Base-by-base conservation (phyloP, 805 yeast species). In the Myxozyma sirexii region DNA sequence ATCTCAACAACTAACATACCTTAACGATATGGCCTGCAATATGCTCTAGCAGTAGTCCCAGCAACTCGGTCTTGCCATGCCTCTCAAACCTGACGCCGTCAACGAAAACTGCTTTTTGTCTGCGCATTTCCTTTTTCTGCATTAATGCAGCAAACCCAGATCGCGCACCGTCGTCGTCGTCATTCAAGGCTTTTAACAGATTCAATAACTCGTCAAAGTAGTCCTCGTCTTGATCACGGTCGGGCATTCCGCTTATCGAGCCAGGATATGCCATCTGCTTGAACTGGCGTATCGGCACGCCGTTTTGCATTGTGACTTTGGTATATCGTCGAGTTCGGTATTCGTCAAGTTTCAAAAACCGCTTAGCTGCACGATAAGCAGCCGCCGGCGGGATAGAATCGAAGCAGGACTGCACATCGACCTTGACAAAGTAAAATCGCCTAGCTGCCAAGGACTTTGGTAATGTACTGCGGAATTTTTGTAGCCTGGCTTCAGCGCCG, bases 381-480 rank as follows among this genome's bases (percentile, higher is more conserved):
- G 10, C 57, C 15, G 57, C 65, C 7, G 56, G 57, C 0, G 75
- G 68, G 15, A 91, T 75, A 1, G 84, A 81, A 68, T 93, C 97
- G 70, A 84, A 92, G 57, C 97, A 90, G 2, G 85, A 79, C 56
- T 79, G 79, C 63, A 88, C 83, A 70, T 92, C 98, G 71, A 90
- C 87, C 65, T 88, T 89, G 26, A 87, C 75, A 15, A 81, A 81
- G 67, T 76, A 81, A 0, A 85, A 63, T 1, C 64, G 51, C 62
- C 56, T 3, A 54, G 31, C 1, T 67, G 5, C 0, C 78, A 63
- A 0, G 33, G 29, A 31, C 2, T 19, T 31, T 29, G 19, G 46
- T 5, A 42, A 21, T 3, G 24, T 21, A 1, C 54, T 45, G 54
- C 77, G 81, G 66, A 77, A 88, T 0, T 65, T 38, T 5, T 70